Evolutionary conservation across 352 stramenopile species (phyloP).

Genomic region (Discostella stelligera): DNA sequence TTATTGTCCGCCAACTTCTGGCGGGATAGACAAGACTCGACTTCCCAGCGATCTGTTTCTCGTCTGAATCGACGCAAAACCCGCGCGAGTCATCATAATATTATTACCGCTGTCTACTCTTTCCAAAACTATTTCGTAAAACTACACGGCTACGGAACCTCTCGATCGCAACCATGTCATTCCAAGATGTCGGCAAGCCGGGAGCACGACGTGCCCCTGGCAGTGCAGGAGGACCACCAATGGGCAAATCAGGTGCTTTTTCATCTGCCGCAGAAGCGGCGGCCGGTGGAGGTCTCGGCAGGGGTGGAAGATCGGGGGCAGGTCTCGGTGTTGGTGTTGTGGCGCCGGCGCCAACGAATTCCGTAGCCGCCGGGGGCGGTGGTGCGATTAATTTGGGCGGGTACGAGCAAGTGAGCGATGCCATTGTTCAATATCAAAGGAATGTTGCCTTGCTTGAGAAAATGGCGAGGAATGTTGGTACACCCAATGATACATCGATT

Average conservation of each 20-base stretch:
- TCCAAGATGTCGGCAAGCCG: slow-evolving; percentile 71
- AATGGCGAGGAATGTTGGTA: slow-evolving; percentile 61
- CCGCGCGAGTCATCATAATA: no score
- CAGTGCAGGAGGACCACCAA: neutral
- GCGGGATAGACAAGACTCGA: no score
- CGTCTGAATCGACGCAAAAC: no score
- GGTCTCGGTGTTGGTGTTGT: no score
- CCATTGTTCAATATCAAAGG: slow-evolving; percentile 75
- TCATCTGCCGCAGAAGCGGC: slow-evolving; percentile 14
- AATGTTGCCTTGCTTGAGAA: slow-evolving; percentile 77
- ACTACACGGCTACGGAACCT: no score
- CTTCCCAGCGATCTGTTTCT: no score
- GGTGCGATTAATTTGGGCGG: neutral
- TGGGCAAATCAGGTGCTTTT: neutral
- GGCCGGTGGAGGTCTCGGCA: neutral
- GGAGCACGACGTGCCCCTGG: slow-evolving; percentile 12
- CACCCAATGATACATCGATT: slow-evolving; percentile 36
- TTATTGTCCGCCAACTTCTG: no score
- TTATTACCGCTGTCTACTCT: no score
- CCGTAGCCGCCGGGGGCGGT: neutral
- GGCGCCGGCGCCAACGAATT: neutral
- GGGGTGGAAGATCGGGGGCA: neutral
- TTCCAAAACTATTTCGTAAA: no score
- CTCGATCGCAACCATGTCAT: slow-evolving; percentile 58
- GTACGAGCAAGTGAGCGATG: slow-evolving; percentile 66